Base-by-base conservation (phyloP, 352 stramenopile species). In the Phytophthora litchii region DNA sequence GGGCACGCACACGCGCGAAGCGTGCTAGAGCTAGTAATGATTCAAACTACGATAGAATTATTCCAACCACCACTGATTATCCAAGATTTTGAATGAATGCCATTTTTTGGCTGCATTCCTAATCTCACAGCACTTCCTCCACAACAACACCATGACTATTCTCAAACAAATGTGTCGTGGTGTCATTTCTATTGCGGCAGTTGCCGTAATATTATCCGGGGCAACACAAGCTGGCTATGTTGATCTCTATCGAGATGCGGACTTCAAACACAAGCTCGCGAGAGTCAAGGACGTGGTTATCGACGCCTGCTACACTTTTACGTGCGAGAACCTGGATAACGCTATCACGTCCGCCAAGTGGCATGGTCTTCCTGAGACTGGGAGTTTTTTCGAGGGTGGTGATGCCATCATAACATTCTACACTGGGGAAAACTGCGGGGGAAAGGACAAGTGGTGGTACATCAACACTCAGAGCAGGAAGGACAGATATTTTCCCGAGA, bases 331-430 rank as follows among this genome's bases (percentile, higher is more conserved):
- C 10, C 38, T 64, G 16, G 27, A 51, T 27, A 52, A 67, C 23
- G 19, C 23, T 7, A 38, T 57, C 31, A 54, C 58, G 21, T 67
- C 58, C 6, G 50, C 50, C 14, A 67, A 52, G 35, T 67, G 51
- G 49, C 19, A 38, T 29, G 50, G 43, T 3, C 41, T 60, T 21
- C 58, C 58, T 25, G 38, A 57, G 14, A 49, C 25, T 9, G 38
- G 38, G 1, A 45, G 10, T 25, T 36, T 29, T 11, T 61, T 61
- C 21, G 27, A 52, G 14, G 27, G n/a, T 16, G 47, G 31, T 27
- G n/a, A 40, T 3, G 14, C 49, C 12, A 8, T 38, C 4, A 67
- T 67, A 16, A 9, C n/a, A 2, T 67, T 67, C 19, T 31, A 49
- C 31, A 57, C 51, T 0, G 37, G 11, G 9, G n/a, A 19, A 20